Percentiles rank a stretch among this genome's conserved stretches.
Conservation (phyloP, 192 early-diverging fungal species). For the Backusella luteola region DNA sequence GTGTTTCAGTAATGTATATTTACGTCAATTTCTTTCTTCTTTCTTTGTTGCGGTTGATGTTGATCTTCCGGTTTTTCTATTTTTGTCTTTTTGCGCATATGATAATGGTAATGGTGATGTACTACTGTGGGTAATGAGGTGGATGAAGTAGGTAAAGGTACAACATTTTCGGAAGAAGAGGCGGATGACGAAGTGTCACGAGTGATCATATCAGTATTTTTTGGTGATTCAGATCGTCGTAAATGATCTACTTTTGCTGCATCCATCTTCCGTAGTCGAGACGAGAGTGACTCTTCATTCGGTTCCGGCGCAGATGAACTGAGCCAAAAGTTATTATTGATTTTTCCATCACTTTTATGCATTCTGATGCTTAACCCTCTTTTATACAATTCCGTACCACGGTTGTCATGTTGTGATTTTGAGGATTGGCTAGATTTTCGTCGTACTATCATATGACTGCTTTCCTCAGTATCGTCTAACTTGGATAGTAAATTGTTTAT, state of each 20-base stretch:
- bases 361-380: neutral
- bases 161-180: neutral
- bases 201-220: neutral
- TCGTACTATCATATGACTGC: neutral
- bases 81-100: slow-evolving; percentile 14
- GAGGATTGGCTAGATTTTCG: slow-evolving; percentile 5
- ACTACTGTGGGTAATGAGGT: slow-evolving; percentile 19
- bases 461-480: neutral
- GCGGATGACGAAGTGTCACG: slow-evolving; percentile 10
- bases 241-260: neutral
- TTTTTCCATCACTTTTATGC: neutral
- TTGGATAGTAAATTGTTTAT: neutral
- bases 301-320: neutral
- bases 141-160: slow-evolving; percentile 2
- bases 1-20: neutral
- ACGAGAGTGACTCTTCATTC: neutral
- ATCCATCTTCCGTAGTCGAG: neutral
- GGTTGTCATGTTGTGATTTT: neutral
- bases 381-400: neutral
- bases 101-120: slow-evolving; percentile 39
- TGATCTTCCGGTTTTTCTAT: neutral
- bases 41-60: neutral
- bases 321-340: neutral
- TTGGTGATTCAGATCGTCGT: neutral
- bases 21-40: neutral